Evolutionary conservation across 257 asterid species (phyloP), one percentile per base, ranked within the genome.

Genomic region (Striga asiatica): DNA sequence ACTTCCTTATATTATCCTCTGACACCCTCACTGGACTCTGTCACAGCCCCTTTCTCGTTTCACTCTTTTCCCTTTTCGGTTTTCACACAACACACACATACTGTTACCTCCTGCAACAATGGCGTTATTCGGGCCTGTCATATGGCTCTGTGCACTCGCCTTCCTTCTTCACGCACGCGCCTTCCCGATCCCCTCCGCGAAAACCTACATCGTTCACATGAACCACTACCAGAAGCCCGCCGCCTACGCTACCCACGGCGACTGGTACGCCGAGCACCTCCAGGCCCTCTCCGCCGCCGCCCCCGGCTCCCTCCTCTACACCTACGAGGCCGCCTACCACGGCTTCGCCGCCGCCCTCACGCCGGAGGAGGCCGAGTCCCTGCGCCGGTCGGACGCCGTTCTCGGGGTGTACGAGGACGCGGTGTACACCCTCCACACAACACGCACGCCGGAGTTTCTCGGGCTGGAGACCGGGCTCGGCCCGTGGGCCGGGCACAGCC

Each of bases 371-470:
- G 74, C 56, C 5, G 63, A 64, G 50, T 60, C 65, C 4, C 60
- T 78, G 11, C 41, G 64, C 6, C 56, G 56, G 1, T 74, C 78
- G 19, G 70, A 54, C 3, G 68, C 73, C 13, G 74, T 78, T 13
- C 13, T 72, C 20, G 66, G 65, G 8, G 77, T 75, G 34, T 57
- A 66, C 28, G 73, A 76, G 39, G 85, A 78, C 18, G 61, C 64
- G 0, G 46, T 63, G 5, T 72, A 75, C 61, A 24, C 29, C 2
- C 73, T 75, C 18, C 82, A 78, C 59, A 78, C 82, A 1, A 78
- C 85, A 1, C 74, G 80, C 2, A 67, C 85, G 1, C 82, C 82
- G 2, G 58, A 68, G 48, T 78, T 78, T 45, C 46, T 75, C 23
- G 80, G 80, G 0, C 71, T 78, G 1, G 73, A 64, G 1, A 21